These are phyloP conservation scores for Symbiodinium natans DNA, from an alignment of 73 alveolate species.

Conservation along the genomic window DNA sequence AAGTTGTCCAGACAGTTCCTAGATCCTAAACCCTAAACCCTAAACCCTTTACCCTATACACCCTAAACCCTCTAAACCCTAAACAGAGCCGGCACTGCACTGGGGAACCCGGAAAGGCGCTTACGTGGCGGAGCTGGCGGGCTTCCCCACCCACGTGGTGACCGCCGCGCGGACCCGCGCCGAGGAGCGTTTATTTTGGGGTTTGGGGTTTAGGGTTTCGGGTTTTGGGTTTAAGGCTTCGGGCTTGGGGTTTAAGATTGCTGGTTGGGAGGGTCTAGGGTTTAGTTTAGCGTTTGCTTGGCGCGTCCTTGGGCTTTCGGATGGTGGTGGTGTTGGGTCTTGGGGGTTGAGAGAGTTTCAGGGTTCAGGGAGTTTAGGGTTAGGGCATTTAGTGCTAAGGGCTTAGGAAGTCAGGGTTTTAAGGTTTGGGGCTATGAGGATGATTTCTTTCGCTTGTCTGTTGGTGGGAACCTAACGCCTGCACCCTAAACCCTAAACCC, in stretches of 20 bases:
- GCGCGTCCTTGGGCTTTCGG: neutral
- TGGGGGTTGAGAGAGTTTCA: too few species aligned
- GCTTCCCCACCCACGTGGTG: slow-evolving; percentile 66
- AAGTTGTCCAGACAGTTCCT: neutral
- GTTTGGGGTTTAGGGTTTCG: too few species aligned
- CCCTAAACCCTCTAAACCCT: neutral
- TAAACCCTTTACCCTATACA: neutral
- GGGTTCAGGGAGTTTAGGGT: too few species aligned
- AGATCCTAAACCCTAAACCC: neutral
- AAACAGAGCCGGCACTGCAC: neutral
- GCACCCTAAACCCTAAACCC: too few species aligned
- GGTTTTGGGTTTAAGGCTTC: too few species aligned
- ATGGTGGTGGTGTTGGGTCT: too few species aligned
- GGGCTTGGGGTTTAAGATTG: neutral
- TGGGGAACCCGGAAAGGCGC: slow-evolving; percentile 17
- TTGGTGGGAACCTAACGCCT: too few species aligned
- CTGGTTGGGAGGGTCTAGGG: neutral
- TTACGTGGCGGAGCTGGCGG: slow-evolving; percentile 83
- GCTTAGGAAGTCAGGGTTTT: too few species aligned
- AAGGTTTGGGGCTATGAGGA: too few species aligned
- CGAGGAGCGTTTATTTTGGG: neutral
- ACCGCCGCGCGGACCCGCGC: slow-evolving; percentile 52
- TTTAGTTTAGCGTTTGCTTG: neutral
- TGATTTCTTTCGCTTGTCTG: too few species aligned
- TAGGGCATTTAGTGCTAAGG: too few species aligned